Percentiles rank a stretch among this genome's conserved stretches.
Evolutionary conservation across 1,284 basidiomycete species (phyloP).

Genomic region (Ustilago tritici): DNA sequence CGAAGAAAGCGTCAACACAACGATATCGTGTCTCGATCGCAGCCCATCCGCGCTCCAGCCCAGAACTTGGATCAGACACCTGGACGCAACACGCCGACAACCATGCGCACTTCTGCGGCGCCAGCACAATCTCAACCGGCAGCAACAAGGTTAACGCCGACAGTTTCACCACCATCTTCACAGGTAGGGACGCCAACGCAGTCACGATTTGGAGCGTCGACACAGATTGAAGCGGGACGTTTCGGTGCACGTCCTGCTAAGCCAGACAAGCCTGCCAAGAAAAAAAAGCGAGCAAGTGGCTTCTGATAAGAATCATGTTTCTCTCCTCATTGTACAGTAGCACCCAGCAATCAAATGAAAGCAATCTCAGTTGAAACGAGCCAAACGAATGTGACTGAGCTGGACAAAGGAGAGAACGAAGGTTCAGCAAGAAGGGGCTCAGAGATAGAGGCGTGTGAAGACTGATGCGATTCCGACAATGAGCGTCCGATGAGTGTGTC

Average conservation of each 20-base stretch:
- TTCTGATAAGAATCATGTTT: slow-evolving; percentile 15
- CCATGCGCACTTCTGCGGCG: neutral
- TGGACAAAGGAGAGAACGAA: neutral
- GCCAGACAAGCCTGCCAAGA: slow-evolving; percentile 23
- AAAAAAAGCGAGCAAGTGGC: slow-evolving; percentile 45
- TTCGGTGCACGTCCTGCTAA: slow-evolving; percentile 33
- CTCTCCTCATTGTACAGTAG: neutral
- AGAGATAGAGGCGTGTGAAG: neutral
- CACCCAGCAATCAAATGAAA: neutral
- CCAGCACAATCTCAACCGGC: slow-evolving; percentile 24
- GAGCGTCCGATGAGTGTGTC: neutral
- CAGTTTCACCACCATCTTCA: slow-evolving; percentile 24
- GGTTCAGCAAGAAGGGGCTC: no score
- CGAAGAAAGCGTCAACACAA: slow-evolving; percentile 25
- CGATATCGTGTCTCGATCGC: slow-evolving; percentile 11
- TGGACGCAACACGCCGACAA: neutral
- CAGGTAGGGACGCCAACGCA: slow-evolving; percentile 23
- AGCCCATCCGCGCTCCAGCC: slow-evolving; percentile 16
- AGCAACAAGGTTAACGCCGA: slow-evolving; percentile 24
- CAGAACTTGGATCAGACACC: slow-evolving; percentile 9
- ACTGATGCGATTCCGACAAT: neutral
- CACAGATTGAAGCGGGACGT: slow-evolving; percentile 42
- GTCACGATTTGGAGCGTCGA: slow-evolving; percentile 16
- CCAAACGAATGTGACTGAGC: neutral
- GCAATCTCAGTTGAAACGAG: neutral